Base-by-base conservation (phyloP, 257 asterid genomes). In the Capsicum pubescens region DNA sequence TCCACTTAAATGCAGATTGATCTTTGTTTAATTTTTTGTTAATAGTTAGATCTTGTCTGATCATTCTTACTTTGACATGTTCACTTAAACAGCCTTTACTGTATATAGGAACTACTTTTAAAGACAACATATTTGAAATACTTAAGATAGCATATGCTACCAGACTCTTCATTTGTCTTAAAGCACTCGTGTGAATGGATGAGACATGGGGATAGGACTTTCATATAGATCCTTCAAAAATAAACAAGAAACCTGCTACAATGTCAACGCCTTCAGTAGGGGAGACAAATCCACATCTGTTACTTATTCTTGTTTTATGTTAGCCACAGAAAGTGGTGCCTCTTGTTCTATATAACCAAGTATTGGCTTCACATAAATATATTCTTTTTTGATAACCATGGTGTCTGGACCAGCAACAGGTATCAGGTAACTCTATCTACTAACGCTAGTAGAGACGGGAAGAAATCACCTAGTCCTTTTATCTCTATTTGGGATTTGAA, bases 71-170 rank as follows among this genome's bases (percentile, higher is more conserved):
- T 74, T 74, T 7, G 46, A 74, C 60, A 21, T 50, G 42, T 72
- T 19, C 19, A 15, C 15, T 26, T 72, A 11, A 48, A 72, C 57
- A 72, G 19, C 44, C 59, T 48, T 11, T 72, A 36, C 80, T 48
- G n/a, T 46, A 46, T 19, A 50, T 1, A 48, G 80, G 48, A 72
- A 50, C 17, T 72, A 72, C 60, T 72, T 72, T 19, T 19, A 7
- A 72, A 48, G 39, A 48, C 42, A 46, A 72, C 15, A 7, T n/a
- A 26, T 11, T 72, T 26, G 35, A 21, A 72, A 48, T 72, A 19
- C 80, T 72, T 6, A 42, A 72, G 59, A 72, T 48, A 48, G 80
- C 58, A 48, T 26, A 26, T 19, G 80, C 80, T 48, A 46, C 36
- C 42, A 48, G 19, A 72, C 44, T 72, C 42, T 3, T 72, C 42